Base-by-base conservation (phyloP, 2,329 filamentous ascomycete genomes). In the Ambrosiella xylebori region DNA sequence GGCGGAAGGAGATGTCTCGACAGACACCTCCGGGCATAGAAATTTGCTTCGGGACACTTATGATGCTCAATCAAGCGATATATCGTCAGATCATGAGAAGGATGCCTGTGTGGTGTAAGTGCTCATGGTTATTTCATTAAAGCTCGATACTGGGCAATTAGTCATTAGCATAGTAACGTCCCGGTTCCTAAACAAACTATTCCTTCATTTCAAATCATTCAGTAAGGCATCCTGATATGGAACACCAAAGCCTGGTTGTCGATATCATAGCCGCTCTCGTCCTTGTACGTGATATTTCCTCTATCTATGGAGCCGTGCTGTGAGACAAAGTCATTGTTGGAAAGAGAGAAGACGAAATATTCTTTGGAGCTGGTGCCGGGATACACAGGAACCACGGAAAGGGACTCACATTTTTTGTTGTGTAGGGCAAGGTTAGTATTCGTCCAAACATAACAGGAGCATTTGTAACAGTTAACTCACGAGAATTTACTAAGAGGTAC, bases 401-500 rank as follows among this genome's bases (percentile, higher is more conserved):
- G 68, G 17, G 77, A 79, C 71, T 89, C 85, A 85, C 85, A 88
- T 66, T 88, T 88, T 72, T 88, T 84, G 64, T 88, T 87, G 66
- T 41, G 37, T 15, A 13, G 5, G 44, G 2, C 44, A 15, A 15
- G 7, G n/a, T 47, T 35, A 27, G 12, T n/a, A 17, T 54, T 40
- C 15, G 36, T 54, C 19, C 37, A 15, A 15, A 51, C n/a, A 17
- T 50, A 5, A 8, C 13, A 3, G 19, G 3, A 2, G 11, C 9
- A 35, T 35, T 1, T 13, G n/a, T 9, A 17, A 40, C n/a, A 44
- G 6, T 9, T 12, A 51, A 9, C 39, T 19, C 19, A 19, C 19
- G 6, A n/a, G n/a, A 53, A 41, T 37, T 54, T 54, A 41, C 52
- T 17, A 88, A 65, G 40, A 88, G 68, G 0, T 67, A 69, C 0